Conservation (phyloP, 345 rosid species). For the Acer yangbiense region DNA sequence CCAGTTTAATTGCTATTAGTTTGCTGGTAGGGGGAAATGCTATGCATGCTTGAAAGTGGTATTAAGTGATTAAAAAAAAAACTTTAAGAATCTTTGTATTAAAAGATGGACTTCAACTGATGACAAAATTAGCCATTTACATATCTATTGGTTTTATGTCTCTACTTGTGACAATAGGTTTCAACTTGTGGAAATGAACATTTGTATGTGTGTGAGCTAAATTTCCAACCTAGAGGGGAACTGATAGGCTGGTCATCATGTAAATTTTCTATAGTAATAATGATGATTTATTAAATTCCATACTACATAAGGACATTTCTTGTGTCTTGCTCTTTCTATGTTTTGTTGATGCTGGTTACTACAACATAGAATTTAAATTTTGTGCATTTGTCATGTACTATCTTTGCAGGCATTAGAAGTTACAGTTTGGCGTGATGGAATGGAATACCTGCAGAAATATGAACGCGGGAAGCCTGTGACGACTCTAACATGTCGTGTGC, state of each 20-base stretch:
- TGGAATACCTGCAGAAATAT: conserved; percentile 77
- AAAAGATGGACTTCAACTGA: neutral
- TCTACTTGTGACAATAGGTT: neutral
- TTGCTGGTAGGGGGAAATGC: neutral
- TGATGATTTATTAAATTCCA: neutral
- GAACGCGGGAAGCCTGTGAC: conserved; percentile 88
- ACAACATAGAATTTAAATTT: neutral
- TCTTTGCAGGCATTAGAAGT: conserved; percentile 71
- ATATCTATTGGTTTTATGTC: neutral
- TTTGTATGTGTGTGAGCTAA: neutral
- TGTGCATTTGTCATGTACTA: conserved; percentile 1
- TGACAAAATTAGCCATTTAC: neutral
- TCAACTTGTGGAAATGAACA: neutral
- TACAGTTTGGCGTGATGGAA: conserved; percentile 90
- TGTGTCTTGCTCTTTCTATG: conserved; percentile 9
- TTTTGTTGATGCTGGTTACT: neutral
- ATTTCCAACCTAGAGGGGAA: neutral
- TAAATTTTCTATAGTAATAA: neutral
- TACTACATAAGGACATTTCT: neutral
- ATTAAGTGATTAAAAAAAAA: neutral
- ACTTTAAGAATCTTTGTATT: neutral
- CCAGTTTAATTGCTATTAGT: conserved; percentile 3
- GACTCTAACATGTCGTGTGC: conserved; percentile 47
- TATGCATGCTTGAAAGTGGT: neutral
- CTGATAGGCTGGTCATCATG: neutral